phyloP scores from a whole-genome alignment of 164 flowering plant genomes.

The Litsea cubeba region DNA sequence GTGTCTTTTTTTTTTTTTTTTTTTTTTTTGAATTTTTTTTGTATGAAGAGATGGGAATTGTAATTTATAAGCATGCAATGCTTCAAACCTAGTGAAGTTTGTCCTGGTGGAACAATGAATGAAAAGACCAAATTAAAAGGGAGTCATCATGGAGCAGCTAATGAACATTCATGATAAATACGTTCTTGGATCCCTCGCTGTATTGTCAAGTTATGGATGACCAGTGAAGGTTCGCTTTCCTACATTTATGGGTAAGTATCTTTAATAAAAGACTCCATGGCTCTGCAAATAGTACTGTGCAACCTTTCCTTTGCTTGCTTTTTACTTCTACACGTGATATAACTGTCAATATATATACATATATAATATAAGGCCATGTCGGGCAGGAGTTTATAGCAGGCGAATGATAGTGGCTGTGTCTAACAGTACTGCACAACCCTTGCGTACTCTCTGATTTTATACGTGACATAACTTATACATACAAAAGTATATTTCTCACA shows the following conservation, averaged over 20 bases:
- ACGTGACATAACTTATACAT: too few species aligned
- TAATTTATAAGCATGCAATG: slow-evolving; percentile 14
- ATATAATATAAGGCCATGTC: too few species aligned
- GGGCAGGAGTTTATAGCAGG: not conserved
- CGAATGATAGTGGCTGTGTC: too few species aligned
- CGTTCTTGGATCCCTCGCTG: not conserved
- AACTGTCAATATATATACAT: not conserved
- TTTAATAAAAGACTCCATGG: not conserved
- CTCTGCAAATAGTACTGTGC: not conserved
- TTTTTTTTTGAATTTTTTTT: not conserved
- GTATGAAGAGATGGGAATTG: slow-evolving; percentile 19
- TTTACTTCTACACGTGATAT: slow-evolving; percentile 6
- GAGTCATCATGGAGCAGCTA: not conserved
- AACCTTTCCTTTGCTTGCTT: not conserved
- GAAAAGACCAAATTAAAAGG: slow-evolving; percentile 6
- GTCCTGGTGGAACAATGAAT: slow-evolving; percentile 10
- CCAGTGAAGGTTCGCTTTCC: not conserved
- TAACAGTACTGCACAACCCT: too few species aligned
- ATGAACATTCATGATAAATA: slow-evolving; percentile 9
- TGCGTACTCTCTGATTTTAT: too few species aligned
- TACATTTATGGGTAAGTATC: not conserved
- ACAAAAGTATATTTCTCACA: too few species aligned
- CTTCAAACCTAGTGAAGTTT: not conserved
- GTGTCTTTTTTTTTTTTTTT: slow-evolving; percentile 10
- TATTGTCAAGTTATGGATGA: slow-evolving; percentile 6